These are phyloP conservation scores for Magnolia sinica DNA, from an alignment of 164 flowering plant species.

Conservation along the genomic window DNA sequence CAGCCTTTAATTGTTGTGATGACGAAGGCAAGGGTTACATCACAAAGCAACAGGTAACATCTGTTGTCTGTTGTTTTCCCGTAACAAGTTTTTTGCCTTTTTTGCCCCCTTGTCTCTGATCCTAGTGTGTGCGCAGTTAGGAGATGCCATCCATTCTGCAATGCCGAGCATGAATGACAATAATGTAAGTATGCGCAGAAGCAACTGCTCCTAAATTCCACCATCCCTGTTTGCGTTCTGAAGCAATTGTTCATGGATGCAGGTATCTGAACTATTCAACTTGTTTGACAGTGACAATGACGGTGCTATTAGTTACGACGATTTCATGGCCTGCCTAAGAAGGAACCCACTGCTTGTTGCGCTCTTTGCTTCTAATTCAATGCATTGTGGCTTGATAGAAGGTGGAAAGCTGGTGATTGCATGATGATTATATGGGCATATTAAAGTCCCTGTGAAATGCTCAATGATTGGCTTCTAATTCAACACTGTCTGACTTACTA, in stretches of 20 bases:
- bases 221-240: neutral
- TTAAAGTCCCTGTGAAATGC: constrained; percentile 7
- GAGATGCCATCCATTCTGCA: constrained; percentile 19
- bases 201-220: neutral
- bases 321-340: constrained; percentile 33
- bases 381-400: constrained; percentile 1
- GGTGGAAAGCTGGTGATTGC: neutral
- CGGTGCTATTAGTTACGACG: constrained; percentile 35
- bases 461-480: neutral
- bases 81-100: neutral
- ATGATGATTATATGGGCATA: neutral
- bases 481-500: no score
- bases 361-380: constrained; percentile 12
- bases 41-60: constrained; percentile 15
- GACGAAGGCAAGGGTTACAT: constrained; percentile 17
- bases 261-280: constrained; percentile 33
- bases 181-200: constrained; percentile 15
- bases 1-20: constrained; percentile 34
- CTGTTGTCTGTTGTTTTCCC: no score
- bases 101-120: neutral
- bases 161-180: constrained; percentile 15
- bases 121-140: constrained; percentile 12
- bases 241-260: constrained; percentile 9
- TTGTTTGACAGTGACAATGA: constrained; percentile 42
- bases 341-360: constrained; percentile 27